Percentiles rank a stretch among this genome's conserved stretches.
Evolutionary conservation across 2,329 filamentous ascomycete species (phyloP).

Genomic region (Hypoxylon sp.): DNA sequence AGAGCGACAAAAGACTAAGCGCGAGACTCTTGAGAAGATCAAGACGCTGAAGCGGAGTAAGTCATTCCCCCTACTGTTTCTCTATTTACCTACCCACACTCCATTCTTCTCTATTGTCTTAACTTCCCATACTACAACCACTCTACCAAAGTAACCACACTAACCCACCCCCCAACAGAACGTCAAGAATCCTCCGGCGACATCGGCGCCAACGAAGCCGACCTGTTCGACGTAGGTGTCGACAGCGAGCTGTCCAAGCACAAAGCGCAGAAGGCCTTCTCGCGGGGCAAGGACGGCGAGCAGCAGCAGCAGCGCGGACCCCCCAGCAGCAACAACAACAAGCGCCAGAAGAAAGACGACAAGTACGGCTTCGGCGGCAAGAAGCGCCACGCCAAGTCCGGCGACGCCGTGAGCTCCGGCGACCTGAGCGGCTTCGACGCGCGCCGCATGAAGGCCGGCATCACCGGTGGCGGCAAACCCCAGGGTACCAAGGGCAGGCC

Average conservation of each 20-base stretch:
- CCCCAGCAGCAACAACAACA: conserved; percentile 62
- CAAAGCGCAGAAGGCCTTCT: conserved; percentile 54
- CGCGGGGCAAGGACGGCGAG: conserved; percentile 51
- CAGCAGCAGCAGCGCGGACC: too few species aligned
- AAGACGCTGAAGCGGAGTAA: conserved; percentile 93
- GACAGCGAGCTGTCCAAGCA: conserved; percentile 69
- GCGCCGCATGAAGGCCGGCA: conserved; percentile 81
- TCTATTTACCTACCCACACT: neutral
- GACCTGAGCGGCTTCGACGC: conserved; percentile 83
- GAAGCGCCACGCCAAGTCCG: conserved; percentile 91
- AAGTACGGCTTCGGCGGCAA: conserved; percentile 97
- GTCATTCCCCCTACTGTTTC: conserved; percentile 49
- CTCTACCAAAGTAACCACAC: conserved; percentile 3
- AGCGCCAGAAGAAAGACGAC: conserved; percentile 91
- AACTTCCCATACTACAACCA: neutral
- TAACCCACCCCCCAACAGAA: conserved; percentile 64
- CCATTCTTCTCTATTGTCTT: neutral
- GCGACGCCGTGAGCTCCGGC: conserved; percentile 82
- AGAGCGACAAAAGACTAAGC: conserved; percentile 91
- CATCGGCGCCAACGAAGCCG: conserved; percentile 76
- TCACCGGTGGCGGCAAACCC: conserved; percentile 30
- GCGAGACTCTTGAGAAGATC: conserved; percentile 94
- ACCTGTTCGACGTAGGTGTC: conserved; percentile 90
- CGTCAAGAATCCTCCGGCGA: conserved; percentile 75
- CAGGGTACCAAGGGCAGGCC: conserved; percentile 50